Evolutionary conservation across 257 asterid species (phyloP).

Genomic region (Petunia axillaris): DNA sequence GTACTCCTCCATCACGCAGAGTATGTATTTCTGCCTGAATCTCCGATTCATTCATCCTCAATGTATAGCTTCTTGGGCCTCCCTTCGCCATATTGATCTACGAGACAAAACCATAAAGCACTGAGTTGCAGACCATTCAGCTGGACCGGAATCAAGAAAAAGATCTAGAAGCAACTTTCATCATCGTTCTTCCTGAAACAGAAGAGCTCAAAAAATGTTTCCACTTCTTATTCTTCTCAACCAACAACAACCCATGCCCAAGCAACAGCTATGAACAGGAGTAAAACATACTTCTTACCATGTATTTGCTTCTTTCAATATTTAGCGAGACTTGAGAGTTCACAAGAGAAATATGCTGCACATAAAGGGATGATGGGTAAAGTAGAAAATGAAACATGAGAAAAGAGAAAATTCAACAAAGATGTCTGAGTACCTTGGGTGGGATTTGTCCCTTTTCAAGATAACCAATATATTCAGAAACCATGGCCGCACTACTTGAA

Average conservation of each 20-base stretch:
- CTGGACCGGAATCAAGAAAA: constrained; percentile 15
- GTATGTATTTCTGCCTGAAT: constrained; percentile 98
- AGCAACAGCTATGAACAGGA: constrained; percentile 19
- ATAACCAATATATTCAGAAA: constrained; percentile 96
- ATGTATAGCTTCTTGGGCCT: constrained; percentile 79
- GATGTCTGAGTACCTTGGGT: constrained; percentile 67
- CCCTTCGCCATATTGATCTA: constrained; percentile 61
- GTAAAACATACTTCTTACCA: constrained; percentile 55
- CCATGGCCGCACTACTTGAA: constrained; percentile 93
- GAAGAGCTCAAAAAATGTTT: background rate
- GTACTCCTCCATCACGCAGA: constrained; percentile 93
- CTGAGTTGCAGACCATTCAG: background rate
- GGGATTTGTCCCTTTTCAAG: constrained; percentile 99
- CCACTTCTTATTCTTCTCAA: too few relatives aligned
- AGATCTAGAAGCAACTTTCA: background rate
- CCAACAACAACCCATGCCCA: background rate
- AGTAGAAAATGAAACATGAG: constrained; percentile 28
- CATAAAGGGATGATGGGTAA: constrained; percentile 31
- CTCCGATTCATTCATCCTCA: constrained; percentile 82
- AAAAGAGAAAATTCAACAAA: constrained; percentile 27
- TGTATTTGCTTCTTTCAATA: constrained; percentile 99
- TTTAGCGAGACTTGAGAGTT: constrained; percentile 91
- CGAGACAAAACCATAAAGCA: constrained; percentile 18
- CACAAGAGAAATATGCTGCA: constrained; percentile 98
- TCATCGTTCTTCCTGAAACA: background rate